phyloP scores from a whole-genome alignment of 139 green algal genomes.

The Trebouxia sp. region DNA sequence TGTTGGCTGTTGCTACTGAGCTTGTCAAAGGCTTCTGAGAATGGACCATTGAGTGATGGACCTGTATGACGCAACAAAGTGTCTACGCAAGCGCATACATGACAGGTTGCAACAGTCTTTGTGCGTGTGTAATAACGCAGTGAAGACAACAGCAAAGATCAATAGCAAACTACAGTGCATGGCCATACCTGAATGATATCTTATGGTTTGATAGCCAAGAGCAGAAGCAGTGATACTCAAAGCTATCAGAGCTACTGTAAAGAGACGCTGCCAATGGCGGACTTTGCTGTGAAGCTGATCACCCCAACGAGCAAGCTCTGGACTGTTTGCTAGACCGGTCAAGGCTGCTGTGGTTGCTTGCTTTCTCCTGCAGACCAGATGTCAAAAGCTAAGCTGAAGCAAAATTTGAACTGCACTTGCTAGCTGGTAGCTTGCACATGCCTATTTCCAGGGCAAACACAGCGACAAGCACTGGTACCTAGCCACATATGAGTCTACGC shows the following conservation, averaged over 20 bases:
- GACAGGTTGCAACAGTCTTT: too few species aligned
- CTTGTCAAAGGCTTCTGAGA: not conserved
- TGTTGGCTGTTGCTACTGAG: slow-evolving; percentile 18
- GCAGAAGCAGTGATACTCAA: not conserved
- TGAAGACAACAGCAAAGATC: not conserved
- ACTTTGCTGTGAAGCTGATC: slow-evolving; percentile 9
- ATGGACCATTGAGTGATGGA: not conserved
- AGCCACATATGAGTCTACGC: not conserved
- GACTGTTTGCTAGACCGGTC: not conserved
- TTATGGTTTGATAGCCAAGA: slow-evolving; percentile 1
- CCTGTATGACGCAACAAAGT: not conserved
- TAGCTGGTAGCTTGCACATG: too few species aligned
- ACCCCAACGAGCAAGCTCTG: not conserved
- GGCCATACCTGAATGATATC: not conserved
- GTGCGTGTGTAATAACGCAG: not conserved
- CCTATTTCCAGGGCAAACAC: too few species aligned
- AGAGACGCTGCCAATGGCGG: not conserved
- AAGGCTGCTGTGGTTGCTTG: not conserved
- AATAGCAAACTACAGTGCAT: too few species aligned
- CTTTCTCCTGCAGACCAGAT: not conserved
- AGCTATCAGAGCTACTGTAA: not conserved
- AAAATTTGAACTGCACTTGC: too few species aligned
- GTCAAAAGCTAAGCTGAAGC: too few species aligned
- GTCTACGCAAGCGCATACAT: too few species aligned
- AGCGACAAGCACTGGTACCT: not conserved